A percentile compares a stretch with the other conserved stretches of the same genome.
Evolutionary conservation across 106 monocot genomes (phyloP).

Genomic region (Allium fistulosum): DNA sequence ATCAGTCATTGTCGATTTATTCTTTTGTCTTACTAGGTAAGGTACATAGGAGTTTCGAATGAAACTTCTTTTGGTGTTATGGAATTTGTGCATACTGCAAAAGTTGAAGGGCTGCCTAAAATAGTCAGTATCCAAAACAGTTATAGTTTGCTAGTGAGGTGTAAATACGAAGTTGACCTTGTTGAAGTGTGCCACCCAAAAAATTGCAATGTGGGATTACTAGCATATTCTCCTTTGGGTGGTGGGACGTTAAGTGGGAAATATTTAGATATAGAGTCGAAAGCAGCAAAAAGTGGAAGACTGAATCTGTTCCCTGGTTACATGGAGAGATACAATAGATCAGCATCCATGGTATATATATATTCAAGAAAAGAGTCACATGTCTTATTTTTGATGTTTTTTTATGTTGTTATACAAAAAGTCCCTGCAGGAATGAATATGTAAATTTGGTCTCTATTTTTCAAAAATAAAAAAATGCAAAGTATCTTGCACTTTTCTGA

Average conservation of each 20-base stretch:
- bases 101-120: slow-evolving; percentile 73
- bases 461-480: too few species aligned
- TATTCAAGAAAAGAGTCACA: too few species aligned
- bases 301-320: slow-evolving; percentile 84
- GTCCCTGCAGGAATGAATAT: too few species aligned
- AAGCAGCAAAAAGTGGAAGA: slow-evolving; percentile 55
- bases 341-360: slow-evolving; percentile 64
- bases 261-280: slow-evolving; percentile 54
- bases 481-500: too few species aligned
- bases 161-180: slow-evolving; percentile 64
- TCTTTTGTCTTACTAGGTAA: slow-evolving; percentile 28
- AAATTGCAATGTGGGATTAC: slow-evolving; percentile 78
- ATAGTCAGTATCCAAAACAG: slow-evolving; percentile 90
- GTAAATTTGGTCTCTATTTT: too few species aligned
- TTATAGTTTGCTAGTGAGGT: slow-evolving; percentile 71
- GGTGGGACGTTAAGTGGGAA: slow-evolving; percentile 81
- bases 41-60: slow-evolving; percentile 94
- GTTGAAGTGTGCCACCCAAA: slow-evolving; percentile 38
- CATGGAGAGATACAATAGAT: slow-evolving; percentile 86
- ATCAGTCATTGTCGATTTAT: too few species aligned
- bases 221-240: slow-evolving; percentile 84
- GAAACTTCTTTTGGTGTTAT: slow-evolving; percentile 94
- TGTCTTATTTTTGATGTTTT: too few species aligned
- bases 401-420: too few species aligned
- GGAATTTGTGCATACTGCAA: slow-evolving; percentile 92